Percentiles rank a stretch among this genome's conserved stretches.
These are phyloP conservation scores for Rhododendron vialii DNA, from an alignment of 148 eudicot genomes.

Conservation along the genomic window DNA sequence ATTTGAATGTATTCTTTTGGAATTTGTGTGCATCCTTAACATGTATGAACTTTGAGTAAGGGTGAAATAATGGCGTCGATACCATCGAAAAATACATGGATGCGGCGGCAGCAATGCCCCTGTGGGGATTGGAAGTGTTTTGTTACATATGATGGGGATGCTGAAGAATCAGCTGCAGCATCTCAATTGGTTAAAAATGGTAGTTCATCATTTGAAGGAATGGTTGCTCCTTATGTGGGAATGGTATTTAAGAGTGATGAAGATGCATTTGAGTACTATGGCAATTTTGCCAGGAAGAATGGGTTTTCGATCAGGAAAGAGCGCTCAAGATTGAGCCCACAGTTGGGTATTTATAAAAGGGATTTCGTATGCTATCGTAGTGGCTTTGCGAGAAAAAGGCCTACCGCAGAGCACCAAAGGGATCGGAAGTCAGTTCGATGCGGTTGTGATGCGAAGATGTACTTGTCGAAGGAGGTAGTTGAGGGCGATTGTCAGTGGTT, in stretches of 20 bases:
- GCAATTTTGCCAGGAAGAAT: constrained; percentile 42
- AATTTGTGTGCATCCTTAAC: not conserved
- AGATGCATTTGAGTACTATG: constrained; percentile 44
- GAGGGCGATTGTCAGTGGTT: constrained; percentile 46
- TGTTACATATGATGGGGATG: constrained; percentile 29
- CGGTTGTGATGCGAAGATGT: constrained; percentile 56
- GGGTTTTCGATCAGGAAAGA: constrained; percentile 51
- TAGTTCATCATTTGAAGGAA: constrained; percentile 5
- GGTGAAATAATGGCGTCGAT: constrained; percentile 20
- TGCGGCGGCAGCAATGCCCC: constrained; percentile 42
- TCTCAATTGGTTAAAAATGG: constrained; percentile 18
- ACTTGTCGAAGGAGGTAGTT: constrained; percentile 37
- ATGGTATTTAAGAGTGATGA: constrained; percentile 43
- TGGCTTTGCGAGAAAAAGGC: constrained; percentile 39
- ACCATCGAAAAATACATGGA: constrained; percentile 31
- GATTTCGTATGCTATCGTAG: constrained; percentile 51
- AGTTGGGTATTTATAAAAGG: constrained; percentile 44
- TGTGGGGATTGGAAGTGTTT: constrained; percentile 56
- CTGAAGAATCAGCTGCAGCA: constrained; percentile 8
- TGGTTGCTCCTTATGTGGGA: constrained; percentile 49
- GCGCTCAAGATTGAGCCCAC: constrained; percentile 42
- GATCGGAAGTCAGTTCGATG: constrained; percentile 46
- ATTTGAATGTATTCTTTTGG: not conserved
- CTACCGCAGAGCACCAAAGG: constrained; percentile 36
- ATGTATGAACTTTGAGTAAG: not conserved